Evolutionary conservation across 306 rosid genomes (phyloP).

Genomic region (Castanea crenata): DNA sequence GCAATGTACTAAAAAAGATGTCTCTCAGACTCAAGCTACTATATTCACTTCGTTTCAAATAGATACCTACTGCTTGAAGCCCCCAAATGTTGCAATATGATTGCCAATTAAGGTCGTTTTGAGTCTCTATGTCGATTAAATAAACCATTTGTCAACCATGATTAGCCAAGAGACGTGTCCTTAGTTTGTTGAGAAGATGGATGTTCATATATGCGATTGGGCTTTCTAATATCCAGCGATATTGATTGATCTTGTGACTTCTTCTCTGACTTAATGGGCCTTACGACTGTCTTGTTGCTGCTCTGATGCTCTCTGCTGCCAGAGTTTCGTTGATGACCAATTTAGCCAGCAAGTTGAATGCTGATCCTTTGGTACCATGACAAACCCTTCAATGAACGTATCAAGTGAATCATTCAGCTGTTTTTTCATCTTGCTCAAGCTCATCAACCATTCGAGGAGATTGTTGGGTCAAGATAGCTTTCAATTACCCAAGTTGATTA

Average conservation of each 20-base stretch:
- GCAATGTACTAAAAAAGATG: not conserved
- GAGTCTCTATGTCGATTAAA: not conserved
- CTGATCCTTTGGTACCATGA: too few relatives aligned
- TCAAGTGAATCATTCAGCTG: accelerated
- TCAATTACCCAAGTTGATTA: too few relatives aligned
- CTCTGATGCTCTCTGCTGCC: too few relatives aligned
- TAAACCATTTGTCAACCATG: too few relatives aligned
- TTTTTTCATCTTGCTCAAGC: not conserved
- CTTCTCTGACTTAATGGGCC: too few relatives aligned
- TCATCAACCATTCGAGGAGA: conserved; percentile 10
- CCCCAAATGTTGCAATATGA: not conserved
- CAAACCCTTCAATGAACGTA: not conserved
- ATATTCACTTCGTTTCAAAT: not conserved
- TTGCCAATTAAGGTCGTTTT: too few relatives aligned
- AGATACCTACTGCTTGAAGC: not conserved
- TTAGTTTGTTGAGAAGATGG: conserved; percentile 13
- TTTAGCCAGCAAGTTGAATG: too few relatives aligned
- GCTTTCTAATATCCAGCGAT: too few relatives aligned
- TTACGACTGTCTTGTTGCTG: too few relatives aligned
- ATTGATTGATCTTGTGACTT: not conserved
- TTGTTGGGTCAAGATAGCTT: too few relatives aligned
- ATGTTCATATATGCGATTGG: too few relatives aligned
- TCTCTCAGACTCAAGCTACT: not conserved
- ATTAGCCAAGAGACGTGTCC: not conserved
- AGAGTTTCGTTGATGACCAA: too few relatives aligned